These are phyloP conservation scores for Cryptosporidium felis DNA, from an alignment of 169 alveolate genomes.

Conservation along the genomic window DNA sequence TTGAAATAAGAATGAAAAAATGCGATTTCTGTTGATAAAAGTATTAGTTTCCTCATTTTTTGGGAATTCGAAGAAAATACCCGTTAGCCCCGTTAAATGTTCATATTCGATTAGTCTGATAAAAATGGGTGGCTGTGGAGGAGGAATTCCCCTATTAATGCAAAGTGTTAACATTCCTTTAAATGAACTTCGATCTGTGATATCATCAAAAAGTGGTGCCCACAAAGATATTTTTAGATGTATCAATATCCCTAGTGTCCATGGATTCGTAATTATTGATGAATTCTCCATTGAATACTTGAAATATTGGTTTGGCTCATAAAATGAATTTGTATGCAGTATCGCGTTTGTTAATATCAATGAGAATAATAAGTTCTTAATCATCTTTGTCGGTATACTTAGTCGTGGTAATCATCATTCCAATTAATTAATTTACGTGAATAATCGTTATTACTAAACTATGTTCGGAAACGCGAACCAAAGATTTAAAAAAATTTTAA, in stretches of 20 bases:
- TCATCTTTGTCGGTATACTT: neutral
- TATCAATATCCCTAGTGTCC: conserved; percentile 50
- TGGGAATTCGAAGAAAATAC: conserved; percentile 55
- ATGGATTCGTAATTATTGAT: conserved; percentile 33
- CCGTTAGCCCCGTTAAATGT: conserved; percentile 45
- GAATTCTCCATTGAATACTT: neutral
- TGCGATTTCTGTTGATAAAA: conserved; percentile 4
- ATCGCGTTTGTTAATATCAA: neutral
- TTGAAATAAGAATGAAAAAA: conserved; percentile 13
- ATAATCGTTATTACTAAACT: too few relatives aligned
- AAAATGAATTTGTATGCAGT: neutral
- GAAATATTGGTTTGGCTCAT: neutral
- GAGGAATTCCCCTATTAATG: conserved; percentile 61
- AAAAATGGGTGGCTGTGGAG: conserved; percentile 53
- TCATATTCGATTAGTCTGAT: conserved; percentile 54
- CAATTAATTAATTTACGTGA: too few relatives aligned
- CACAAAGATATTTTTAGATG: conserved; percentile 21
- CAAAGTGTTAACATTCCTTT: conserved; percentile 23
- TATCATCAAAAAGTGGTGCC: conserved; percentile 61
- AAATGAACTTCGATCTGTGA: conserved; percentile 12
- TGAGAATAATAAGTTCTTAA: neutral
- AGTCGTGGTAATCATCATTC: too few relatives aligned
- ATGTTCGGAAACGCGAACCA: conserved; percentile 65
- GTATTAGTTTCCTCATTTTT: conserved; percentile 5
- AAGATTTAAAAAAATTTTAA: neutral